phyloP scores from a whole-genome alignment of 805 yeast genomes.

The Scheffersomyces amazonensis region DNA sequence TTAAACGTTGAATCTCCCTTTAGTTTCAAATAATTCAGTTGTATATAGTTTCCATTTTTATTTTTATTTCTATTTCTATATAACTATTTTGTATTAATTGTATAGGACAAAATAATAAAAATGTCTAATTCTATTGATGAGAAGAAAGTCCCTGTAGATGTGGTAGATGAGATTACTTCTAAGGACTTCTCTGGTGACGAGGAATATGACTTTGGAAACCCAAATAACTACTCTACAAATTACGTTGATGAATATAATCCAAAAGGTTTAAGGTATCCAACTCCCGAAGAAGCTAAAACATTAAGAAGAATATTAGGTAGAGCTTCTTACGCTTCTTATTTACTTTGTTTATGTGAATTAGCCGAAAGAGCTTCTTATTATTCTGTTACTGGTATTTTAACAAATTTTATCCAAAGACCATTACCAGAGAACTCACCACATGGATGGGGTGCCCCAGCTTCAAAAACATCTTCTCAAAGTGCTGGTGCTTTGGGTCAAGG shows the following conservation, averaged over 20 bases:
- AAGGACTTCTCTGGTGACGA: conserved; percentile 4
- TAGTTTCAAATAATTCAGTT: too few species aligned
- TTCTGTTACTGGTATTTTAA: conserved; percentile 41
- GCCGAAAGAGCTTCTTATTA: conserved; percentile 57
- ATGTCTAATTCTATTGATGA: not conserved
- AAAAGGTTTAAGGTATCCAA: conserved; percentile 33
- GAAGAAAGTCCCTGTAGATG: not conserved
- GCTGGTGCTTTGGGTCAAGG: conserved; percentile 54
- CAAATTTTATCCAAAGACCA: conserved; percentile 52
- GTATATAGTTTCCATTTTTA: too few species aligned
- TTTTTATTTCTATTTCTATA: too few species aligned
- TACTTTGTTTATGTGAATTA: conserved; percentile 50
- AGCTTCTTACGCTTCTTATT: conserved; percentile 47
- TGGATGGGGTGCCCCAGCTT: conserved; percentile 29
- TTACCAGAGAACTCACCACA: conserved; percentile 48
- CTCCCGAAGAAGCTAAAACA: conserved; percentile 19
- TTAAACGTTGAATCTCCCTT: too few species aligned
- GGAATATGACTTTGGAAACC: conserved; percentile 20
- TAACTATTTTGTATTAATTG: too few species aligned
- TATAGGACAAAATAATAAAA: not conserved
- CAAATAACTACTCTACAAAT: conserved; percentile 15
- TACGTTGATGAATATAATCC: conserved; percentile 35
- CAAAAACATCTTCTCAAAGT: conserved; percentile 24
- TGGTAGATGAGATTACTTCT: not conserved
- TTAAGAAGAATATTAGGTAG: conserved; percentile 41